Evolutionary conservation across 352 stramenopile species (phyloP), one percentile per base, ranked within the genome.

Genomic region (Stramenopiles sp.): DNA sequence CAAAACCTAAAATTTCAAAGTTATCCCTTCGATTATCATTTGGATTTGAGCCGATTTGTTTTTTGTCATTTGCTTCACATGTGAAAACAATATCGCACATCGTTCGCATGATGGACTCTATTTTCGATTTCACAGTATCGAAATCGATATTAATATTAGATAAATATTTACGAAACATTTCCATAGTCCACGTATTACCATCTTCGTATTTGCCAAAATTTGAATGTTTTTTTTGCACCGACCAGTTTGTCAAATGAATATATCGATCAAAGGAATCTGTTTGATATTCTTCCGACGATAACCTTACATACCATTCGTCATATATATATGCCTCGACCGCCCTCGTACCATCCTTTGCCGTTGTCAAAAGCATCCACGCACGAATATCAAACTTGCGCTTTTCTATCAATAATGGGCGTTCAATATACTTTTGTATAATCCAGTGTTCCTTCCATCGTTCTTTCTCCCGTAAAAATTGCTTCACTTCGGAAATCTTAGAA

Each of bases 221-320:
- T 22, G 32, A n/a, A 78, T 85, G 44, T 30, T 88, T 84, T 82
- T 86, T 86, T 80, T 89, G 86, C 22, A 89, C 67, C 7, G 86
- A 88, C 14, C 84, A 85, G 76, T 89, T 89, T 75, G 86, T 89
- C 0, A 89, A 76, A 80, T 89, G 86, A n/a, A 89, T 83, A 27
- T 86, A 86, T 0, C 81, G 30, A 71, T 89, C 83, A 7, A 71
- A 80, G 4, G 71, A 33, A 33, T 78, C 71, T 14, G 31, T 78
- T 33, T 31, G 31, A 78, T 33, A 78, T 78, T 78, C 71, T 78
- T 78, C 71, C 8, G 71, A 33, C 31, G 71, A 78, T 33, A 78
- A 78, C 4, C 71, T 4, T 14, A 78, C 71, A 14, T 78, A 78
- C 71, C 71, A 78, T 14, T 78, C 71, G 30, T 78, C 31, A 14